Evolutionary conservation across 495 filamentous ascomycete species (phyloP).

Genomic region (Cercophora sp.): DNA sequence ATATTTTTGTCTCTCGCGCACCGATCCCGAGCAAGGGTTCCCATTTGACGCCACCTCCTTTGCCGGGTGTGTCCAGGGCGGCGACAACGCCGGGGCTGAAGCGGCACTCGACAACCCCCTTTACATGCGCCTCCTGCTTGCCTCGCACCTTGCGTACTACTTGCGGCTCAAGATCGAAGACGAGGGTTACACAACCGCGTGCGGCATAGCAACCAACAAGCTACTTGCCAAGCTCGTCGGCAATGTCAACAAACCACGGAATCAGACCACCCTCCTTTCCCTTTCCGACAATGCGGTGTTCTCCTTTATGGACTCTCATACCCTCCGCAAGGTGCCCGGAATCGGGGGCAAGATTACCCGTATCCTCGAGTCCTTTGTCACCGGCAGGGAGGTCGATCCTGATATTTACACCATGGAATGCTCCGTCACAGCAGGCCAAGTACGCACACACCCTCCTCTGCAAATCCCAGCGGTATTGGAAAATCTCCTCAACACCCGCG

Average conservation of each 20-base stretch:
- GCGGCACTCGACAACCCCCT: conserved; percentile 22
- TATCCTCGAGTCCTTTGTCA: conserved; percentile 60
- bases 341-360: conserved; percentile 77
- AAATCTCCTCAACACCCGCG: conserved; percentile 62
- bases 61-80: conserved; percentile 26
- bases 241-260: conserved; percentile 77
- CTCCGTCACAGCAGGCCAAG: conserved; percentile 59
- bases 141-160: conserved; percentile 69
- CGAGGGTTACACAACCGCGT: conserved; percentile 80
- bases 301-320: conserved; percentile 69
- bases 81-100: neutral
- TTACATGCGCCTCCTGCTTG: conserved; percentile 57
- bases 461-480: conserved; percentile 54
- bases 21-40: conserved; percentile 78
- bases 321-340: conserved; percentile 78
- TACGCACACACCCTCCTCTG: conserved; percentile 59
- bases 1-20: conserved; percentile 73
- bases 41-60: conserved; percentile 64
- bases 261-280: conserved; percentile 76
- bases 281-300: conserved; percentile 52
- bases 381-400: conserved; percentile 35
- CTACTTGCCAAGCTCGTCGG: conserved; percentile 80
- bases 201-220: conserved; percentile 85
- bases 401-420: conserved; percentile 36
- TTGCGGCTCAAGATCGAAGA: conserved; percentile 68